Evolutionary conservation across 352 stramenopile species (phyloP), one percentile per base, ranked within the genome.

Genomic region (Pythium monospermum): DNA sequence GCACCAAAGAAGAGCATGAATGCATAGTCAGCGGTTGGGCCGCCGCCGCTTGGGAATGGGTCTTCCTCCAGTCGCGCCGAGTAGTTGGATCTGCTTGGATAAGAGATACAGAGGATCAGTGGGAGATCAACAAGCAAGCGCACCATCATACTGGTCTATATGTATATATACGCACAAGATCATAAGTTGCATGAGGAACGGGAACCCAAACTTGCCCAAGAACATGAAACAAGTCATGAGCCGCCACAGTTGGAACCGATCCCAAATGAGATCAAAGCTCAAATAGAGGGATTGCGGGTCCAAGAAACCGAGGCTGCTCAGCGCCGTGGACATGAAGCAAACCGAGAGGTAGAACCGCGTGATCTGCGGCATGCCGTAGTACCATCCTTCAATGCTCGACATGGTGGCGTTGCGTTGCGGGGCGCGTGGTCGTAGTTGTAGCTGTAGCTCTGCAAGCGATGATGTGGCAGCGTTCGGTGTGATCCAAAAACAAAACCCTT

Each of bases 111-210:
- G n/a, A n/a, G 16, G 21, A 42, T 37, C 42, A 19, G 11, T 15
- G 15, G 11, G 15, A n/a, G 7, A 7, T 22, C 36, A 52, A 22
- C n/a, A 1, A 57, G 56, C n/a, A 39, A 48, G 28, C 25, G 26
- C 26, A 39, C 7, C 15, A 26, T 1, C 10, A 35, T 8, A 13
- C 8, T 35, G 13, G 7, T 13, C 7, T 35, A 13, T 13, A 35
- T 35, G 15, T 11, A 25, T 19, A 40, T 16, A 6, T 28, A 67
- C 76, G 49, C 64, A 95, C 84, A 96, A 57, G 52, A 96, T 87
- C 73, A 95, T 92, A 49, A 95, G 76, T 51, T 92, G 78, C 75
- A 96, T 93, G 64, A 96, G 79, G 60, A 96, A 94, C 30, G 79
- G 72, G 53, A 96, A 94, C 58, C 78, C 83, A 46, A 94, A 94